phyloP scores from a whole-genome alignment of 129 eudicot genomes.

The Calendula officinalis region DNA sequence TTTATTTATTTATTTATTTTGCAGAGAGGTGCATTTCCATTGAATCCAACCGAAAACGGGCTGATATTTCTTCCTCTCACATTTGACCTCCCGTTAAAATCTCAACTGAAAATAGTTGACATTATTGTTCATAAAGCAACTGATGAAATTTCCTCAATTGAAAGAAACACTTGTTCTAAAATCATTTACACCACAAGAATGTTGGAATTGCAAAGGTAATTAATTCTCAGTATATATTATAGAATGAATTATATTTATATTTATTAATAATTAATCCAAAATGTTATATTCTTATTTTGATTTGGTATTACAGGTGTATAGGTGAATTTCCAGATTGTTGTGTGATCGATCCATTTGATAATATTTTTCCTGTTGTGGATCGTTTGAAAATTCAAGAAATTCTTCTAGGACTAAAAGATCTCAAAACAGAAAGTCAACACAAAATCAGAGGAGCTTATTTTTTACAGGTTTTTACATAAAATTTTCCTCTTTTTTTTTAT shows the following conservation, averaged over 20 bases:
- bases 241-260: slow-evolving; percentile 5
- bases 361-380: slow-evolving; percentile 78
- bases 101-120: slow-evolving; percentile 70
- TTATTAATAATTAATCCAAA: slow-evolving; percentile 5
- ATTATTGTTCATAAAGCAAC: slow-evolving; percentile 89
- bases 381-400: slow-evolving; percentile 72
- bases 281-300: not conserved
- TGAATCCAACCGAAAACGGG: slow-evolving; percentile 58
- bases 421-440: slow-evolving; percentile 45
- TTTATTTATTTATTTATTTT: slow-evolving; percentile 22
- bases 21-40: slow-evolving; percentile 97
- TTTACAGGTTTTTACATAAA: slow-evolving; percentile 53
- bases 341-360: slow-evolving; percentile 80
- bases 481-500: not conserved
- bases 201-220: slow-evolving; percentile 79
- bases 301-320: slow-evolving; percentile 46
- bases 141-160: slow-evolving; percentile 80
- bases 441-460: slow-evolving; percentile 75
- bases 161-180: slow-evolving; percentile 43
- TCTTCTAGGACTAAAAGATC: slow-evolving; percentile 53
- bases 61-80: slow-evolving; percentile 84
- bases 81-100: slow-evolving; percentile 61
- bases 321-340: slow-evolving; percentile 50
- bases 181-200: slow-evolving; percentile 62
- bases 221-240: slow-evolving; percentile 25